Conservation (phyloP, 306 rosid species). For the Ceratonia siliqua region DNA sequence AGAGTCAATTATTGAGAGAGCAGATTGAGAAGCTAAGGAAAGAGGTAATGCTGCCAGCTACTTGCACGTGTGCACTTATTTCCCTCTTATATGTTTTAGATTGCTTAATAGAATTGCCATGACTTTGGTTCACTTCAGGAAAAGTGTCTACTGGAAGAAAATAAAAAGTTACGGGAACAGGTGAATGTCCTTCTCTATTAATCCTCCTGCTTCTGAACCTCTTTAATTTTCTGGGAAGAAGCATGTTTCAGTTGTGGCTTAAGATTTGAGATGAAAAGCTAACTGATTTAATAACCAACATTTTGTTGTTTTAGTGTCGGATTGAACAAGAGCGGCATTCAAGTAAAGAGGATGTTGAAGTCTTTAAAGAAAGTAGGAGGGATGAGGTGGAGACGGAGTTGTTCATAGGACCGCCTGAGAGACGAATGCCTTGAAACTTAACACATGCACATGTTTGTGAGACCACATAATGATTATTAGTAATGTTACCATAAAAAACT, state of each 20-base stretch:
- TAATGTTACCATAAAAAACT: neutral
- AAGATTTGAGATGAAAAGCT: neutral
- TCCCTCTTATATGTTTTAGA: slow-evolving; percentile 12
- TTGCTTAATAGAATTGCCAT: neutral
- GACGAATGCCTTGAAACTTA: slow-evolving; percentile 27
- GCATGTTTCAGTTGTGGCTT: too few species aligned
- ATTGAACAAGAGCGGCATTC: slow-evolving; percentile 3
- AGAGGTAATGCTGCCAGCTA: slow-evolving; percentile 55
- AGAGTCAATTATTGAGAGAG: slow-evolving; percentile 65
- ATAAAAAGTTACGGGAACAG: slow-evolving; percentile 53
- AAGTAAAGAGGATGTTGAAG: slow-evolving; percentile 22
- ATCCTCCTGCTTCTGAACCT: too few species aligned
- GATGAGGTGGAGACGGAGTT: slow-evolving; percentile 76
- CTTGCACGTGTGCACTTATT: neutral
- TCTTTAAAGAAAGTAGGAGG: neutral
- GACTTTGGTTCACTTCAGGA: slow-evolving; percentile 51
- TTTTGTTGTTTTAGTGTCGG: slow-evolving; percentile 38
- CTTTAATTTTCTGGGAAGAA: too few species aligned
- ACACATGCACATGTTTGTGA: neutral
- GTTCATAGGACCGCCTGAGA: slow-evolving; percentile 71
- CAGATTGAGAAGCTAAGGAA: slow-evolving; percentile 60
- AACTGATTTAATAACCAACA: neutral
- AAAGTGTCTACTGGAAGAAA: slow-evolving; percentile 52
- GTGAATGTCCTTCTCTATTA: slow-evolving; percentile 43
- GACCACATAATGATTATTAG: neutral